These are phyloP conservation scores for Amanita rimosa DNA, from an alignment of 768 basidiomycete species.

Conservation along the genomic window DNA sequence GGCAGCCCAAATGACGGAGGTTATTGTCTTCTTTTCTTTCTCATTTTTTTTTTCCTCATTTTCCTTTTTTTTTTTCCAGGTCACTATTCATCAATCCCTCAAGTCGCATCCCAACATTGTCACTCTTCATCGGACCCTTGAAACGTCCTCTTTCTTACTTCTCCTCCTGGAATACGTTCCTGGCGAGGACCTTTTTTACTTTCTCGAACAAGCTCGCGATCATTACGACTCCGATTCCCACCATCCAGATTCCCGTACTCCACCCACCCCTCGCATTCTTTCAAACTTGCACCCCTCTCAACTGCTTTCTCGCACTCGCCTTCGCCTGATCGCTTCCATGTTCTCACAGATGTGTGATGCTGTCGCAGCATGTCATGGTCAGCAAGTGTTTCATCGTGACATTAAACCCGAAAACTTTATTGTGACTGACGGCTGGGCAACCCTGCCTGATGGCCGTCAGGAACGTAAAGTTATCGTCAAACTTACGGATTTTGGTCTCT, in stretches of 20 bases:
- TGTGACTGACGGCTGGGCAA: conserved; percentile 70
- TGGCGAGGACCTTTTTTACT: conserved; percentile 96
- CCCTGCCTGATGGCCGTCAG: conserved; percentile 39
- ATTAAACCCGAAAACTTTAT: conserved; percentile 99
- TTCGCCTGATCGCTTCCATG: conserved; percentile 93
- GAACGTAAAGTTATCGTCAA: conserved; percentile 93
- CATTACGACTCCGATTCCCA: conserved; percentile 51
- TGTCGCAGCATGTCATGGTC: conserved; percentile 86
- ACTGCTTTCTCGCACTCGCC: conserved; percentile 75
- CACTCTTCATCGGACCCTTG: conserved; percentile 86
- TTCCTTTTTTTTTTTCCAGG: conserved; percentile 31
- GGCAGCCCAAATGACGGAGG: conserved; percentile 86
- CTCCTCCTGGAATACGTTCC: conserved; percentile 93
- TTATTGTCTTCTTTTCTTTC: conserved; percentile 18
- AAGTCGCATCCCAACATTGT: conserved; percentile 89
- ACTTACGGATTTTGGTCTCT: conserved; percentile 92
- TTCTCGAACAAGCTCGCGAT: conserved; percentile 92
- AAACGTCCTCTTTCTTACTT: conserved; percentile 85
- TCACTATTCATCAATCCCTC: conserved; percentile 90
- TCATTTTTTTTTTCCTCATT: conserved; percentile 6
- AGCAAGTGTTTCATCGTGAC: conserved; percentile 89
- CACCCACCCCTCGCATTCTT: conserved; percentile 89
- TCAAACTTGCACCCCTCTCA: conserved; percentile 71
- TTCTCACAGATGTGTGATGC: conserved; percentile 99
- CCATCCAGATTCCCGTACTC: conserved; percentile 50